These are phyloP conservation scores for Aschersonia sp. DNA, from an alignment of 2,329 filamentous ascomycete species.

Conservation along the genomic window DNA sequence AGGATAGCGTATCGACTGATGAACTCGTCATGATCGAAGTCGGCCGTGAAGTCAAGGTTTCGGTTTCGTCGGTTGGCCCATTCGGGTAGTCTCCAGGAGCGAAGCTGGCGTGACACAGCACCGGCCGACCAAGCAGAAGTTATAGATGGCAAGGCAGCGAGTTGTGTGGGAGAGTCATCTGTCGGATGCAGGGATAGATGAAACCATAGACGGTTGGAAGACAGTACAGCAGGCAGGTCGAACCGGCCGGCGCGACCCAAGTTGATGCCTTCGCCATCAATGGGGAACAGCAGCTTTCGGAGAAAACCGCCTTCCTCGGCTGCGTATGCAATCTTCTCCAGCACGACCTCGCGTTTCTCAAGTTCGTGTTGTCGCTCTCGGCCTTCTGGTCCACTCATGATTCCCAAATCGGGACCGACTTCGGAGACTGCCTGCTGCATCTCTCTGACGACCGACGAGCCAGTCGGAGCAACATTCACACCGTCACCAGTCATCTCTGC, in stretches of 20 bases:
- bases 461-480: slow-evolving; percentile 56
- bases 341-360: slow-evolving; percentile 67
- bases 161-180: slow-evolving; percentile 63
- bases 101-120: slow-evolving; percentile 80
- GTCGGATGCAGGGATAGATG: slow-evolving; percentile 86
- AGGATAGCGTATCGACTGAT: slow-evolving; percentile 66
- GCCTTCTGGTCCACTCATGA: slow-evolving; percentile 50
- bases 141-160: slow-evolving; percentile 57
- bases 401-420: slow-evolving; percentile 65
- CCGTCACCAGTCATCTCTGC: slow-evolving; percentile 95
- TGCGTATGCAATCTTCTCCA: slow-evolving; percentile 79
- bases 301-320: slow-evolving; percentile 73
- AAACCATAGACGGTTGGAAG: slow-evolving; percentile 87
- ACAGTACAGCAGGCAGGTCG: slow-evolving; percentile 59
- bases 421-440: slow-evolving; percentile 72
- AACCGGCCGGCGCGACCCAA: slow-evolving; percentile 67
- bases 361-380: slow-evolving; percentile 64
- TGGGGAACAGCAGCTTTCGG: slow-evolving; percentile 66
- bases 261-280: slow-evolving; percentile 63
- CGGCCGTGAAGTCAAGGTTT: slow-evolving; percentile 86
- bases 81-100: slow-evolving; percentile 85
- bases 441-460: slow-evolving; percentile 74
- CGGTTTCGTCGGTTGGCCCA: slow-evolving; percentile 93
- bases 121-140: slow-evolving; percentile 89
- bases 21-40: slow-evolving; percentile 93